Conservation (phyloP, 1,284 basidiomycete species). For the Moesziomyces sp. region DNA sequence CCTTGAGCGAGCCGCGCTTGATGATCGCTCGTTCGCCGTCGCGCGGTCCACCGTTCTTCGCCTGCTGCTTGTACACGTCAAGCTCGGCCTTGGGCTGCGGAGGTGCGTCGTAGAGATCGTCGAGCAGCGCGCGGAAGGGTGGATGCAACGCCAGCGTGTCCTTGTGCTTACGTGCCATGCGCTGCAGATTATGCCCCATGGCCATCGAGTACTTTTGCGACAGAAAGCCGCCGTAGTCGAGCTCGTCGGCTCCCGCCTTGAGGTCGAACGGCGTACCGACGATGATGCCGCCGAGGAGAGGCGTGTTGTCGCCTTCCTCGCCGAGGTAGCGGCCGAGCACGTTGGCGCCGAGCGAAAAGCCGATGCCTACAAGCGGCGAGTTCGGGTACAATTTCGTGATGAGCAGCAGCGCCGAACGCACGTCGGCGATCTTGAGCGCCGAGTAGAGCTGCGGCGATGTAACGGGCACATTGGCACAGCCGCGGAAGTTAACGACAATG, state of each 20-base stretch:
- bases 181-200: constrained; percentile 81
- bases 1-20: constrained; percentile 62
- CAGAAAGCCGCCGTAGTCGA: constrained; percentile 73
- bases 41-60: constrained; percentile 35
- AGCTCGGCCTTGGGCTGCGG: constrained; percentile 42
- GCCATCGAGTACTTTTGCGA: constrained; percentile 82
- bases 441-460: constrained; percentile 81
- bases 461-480: constrained; percentile 88
- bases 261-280: constrained; percentile 86
- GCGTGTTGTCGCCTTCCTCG: constrained; percentile 81
- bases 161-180: constrained; percentile 49
- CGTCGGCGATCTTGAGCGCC: constrained; percentile 81
- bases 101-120: constrained; percentile 46
- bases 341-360: constrained; percentile 93
- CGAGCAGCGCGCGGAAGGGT: constrained; percentile 47
- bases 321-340: constrained; percentile 91
- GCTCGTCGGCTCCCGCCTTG: constrained; percentile 69
- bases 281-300: constrained; percentile 77
- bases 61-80: constrained; percentile 41
- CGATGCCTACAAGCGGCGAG: constrained; percentile 84
- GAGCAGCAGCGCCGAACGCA: constrained; percentile 82
- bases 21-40: constrained; percentile 28
- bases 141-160: constrained; percentile 57
- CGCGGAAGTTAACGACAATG: constrained; percentile 74
- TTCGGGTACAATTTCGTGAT: constrained; percentile 79